These are phyloP conservation scores for Solanum pennellii DNA, from an alignment of 257 asterid genomes.

Conservation along the genomic window DNA sequence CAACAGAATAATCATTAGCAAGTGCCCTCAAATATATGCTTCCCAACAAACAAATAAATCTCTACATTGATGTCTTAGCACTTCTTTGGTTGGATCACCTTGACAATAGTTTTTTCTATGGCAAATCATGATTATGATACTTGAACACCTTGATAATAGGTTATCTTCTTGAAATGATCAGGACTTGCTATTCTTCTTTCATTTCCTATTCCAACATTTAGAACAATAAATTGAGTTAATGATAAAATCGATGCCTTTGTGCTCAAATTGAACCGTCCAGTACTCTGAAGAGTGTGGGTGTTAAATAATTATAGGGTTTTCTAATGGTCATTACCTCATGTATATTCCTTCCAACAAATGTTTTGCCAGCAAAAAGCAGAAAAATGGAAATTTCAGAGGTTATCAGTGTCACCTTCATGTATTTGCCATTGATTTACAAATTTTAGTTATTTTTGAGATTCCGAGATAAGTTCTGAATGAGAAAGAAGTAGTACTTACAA, in stretches of 20 bases:
- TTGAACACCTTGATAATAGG: background rate
- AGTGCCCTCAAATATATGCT: background rate
- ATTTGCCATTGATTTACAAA: background rate
- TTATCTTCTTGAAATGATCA: background rate
- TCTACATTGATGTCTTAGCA: background rate
- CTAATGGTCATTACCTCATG: background rate
- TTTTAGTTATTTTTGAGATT: background rate
- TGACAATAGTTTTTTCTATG: background rate
- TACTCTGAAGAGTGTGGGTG: background rate
- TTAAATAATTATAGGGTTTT: background rate
- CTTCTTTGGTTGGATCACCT: background rate
- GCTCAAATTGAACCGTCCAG: background rate
- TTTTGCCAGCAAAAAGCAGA: background rate
- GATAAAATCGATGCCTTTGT: background rate
- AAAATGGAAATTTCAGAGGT: background rate
- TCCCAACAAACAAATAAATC: background rate
- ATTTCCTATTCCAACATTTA: background rate
- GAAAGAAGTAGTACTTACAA: slow-evolving; percentile 46
- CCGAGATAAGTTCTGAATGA: background rate
- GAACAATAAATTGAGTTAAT: background rate
- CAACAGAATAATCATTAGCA: background rate
- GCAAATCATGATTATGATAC: background rate
- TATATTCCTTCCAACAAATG: background rate
- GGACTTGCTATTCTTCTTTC: background rate
- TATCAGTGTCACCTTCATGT: background rate